A percentile compares a stretch with the other conserved stretches of the same genome.
phyloP scores from a whole-genome alignment of 2,329 filamentous ascomycete species.

The Colletotrichum siamense region DNA sequence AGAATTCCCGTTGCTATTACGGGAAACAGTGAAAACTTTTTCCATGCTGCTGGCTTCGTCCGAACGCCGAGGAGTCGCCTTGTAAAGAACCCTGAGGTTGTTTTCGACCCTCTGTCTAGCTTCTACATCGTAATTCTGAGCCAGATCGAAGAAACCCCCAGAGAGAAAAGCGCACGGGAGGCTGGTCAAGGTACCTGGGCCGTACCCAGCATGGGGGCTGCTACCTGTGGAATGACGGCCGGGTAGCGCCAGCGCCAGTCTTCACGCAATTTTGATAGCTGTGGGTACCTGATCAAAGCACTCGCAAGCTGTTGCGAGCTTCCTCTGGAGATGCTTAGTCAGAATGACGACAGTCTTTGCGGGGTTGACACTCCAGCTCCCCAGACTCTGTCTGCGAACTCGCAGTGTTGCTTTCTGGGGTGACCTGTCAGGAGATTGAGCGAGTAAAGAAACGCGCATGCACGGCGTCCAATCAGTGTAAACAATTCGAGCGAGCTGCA shows the following conservation, averaged over 20 bases:
- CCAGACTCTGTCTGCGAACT: not conserved
- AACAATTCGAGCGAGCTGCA: not conserved
- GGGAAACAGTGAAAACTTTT: not conserved
- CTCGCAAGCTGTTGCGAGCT: not conserved
- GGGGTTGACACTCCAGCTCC: conserved; percentile 5
- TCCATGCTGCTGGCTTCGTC: not conserved
- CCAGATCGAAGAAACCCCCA: not conserved
- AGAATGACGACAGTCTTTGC: conserved; percentile 23
- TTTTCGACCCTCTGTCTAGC: not conserved
- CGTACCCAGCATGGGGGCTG: not conserved
- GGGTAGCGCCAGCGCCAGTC: conserved; percentile 8
- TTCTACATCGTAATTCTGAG: conserved; percentile 4
- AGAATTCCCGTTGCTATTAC: conserved; percentile 1
- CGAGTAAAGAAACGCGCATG: not conserved
- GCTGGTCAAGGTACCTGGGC: not conserved
- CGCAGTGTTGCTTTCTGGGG: not conserved
- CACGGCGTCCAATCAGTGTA: not conserved
- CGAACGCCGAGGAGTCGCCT: not conserved
- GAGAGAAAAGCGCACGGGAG: not conserved
- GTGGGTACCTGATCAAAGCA: not conserved
- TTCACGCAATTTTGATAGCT: conserved; percentile 17
- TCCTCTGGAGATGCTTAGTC: conserved; percentile 4
- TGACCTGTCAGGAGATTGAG: not conserved
- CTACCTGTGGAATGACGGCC: conserved; percentile 4
- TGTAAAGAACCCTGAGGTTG: not conserved